Evolutionary conservation across 192 early-diverging fungal genomes (phyloP).

Genomic region (Rhizophagus sp.): DNA sequence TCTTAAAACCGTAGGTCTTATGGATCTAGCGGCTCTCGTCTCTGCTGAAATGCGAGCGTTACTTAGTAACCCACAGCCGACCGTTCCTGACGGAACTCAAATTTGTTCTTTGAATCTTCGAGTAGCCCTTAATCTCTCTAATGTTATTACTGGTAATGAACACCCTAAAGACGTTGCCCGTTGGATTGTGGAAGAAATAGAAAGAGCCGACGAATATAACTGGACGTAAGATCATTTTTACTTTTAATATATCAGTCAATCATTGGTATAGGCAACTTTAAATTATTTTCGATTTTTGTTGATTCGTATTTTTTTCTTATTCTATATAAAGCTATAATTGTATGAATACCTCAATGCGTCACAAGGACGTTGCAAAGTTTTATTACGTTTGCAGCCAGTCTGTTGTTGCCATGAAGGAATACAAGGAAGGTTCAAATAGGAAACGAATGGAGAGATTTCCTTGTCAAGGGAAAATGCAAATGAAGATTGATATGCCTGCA

Average conservation of each 20-base stretch:
- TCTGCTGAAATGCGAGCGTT: constrained; percentile 8
- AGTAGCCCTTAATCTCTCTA: constrained; percentile 16
- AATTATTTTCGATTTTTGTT: neutral
- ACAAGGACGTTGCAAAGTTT: constrained; percentile 32
- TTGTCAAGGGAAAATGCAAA: constrained; percentile 33
- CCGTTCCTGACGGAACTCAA: constrained; percentile 13
- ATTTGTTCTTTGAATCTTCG: constrained; percentile 14
- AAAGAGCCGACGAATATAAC: constrained; percentile 30
- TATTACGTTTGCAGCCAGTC: constrained; percentile 32
- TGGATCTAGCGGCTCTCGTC: constrained; percentile 18
- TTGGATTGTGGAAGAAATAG: constrained; percentile 31
- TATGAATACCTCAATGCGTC: constrained; percentile 33
- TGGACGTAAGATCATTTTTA: constrained; percentile 23
- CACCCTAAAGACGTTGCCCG: constrained; percentile 27
- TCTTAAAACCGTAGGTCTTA: constrained; percentile 13
- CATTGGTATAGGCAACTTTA: too few relatives aligned
- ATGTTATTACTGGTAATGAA: constrained; percentile 22
- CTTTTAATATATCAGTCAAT: too few relatives aligned
- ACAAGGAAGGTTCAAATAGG: constrained; percentile 31
- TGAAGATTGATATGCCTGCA: constrained; percentile 31
- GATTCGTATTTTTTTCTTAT: neutral
- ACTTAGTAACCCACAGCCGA: constrained; percentile 10
- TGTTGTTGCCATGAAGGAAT: constrained; percentile 26
- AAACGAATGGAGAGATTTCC: constrained; percentile 33
- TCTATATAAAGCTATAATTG: constrained; percentile 23